Evolutionary conservation across 805 yeast species (phyloP), one percentile per base, ranked within the genome.

Genomic region (Candida broadrunensis): DNA sequence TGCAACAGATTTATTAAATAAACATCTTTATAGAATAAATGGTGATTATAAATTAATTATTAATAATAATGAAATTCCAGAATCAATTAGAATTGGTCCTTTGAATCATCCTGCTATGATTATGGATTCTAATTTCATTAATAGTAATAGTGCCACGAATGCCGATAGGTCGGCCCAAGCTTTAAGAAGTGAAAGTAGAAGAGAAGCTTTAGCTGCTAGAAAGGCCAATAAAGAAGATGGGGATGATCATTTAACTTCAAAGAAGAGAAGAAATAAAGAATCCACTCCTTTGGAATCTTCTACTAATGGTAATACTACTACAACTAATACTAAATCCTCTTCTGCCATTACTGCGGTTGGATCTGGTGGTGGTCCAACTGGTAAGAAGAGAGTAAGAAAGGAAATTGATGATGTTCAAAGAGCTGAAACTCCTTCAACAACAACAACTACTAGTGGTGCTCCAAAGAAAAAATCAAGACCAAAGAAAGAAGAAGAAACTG

Each of bases 141-240:
- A 63, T 40, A 66, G 62, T 17, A 45, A 53, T 12, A 51, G 50
- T 33, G 58, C 73, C 27, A 77, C 77, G 20, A 71, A 69, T n/a
- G 54, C 52, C 2, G 60, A 57, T 44, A 69, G 81, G 51, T 78
- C 88, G 1, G 84, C 83, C 0, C 93, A 87, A 48, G 73, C 85
- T 30, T 83, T 83, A 50, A 72, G 96, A 45, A 78, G 88, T 53
- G 98, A 91, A 65, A 78, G 85, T 36, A 73, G 97, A 48, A 75
- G 98, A 44, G 97, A 90, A 55, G 97, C 97, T 7, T 72, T 90
- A 51, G 96, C 96, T 2, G 97, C 97, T 2, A 82, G 80, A 49
- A 83, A 82, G 57, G 88, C 89, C 7, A 70, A 73, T 27, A 63
- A 68, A 45, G 70, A 67, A 52, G 59, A 50, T 31, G 60, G 52